Base-by-base conservation (phyloP, 352 stramenopile genomes). In the Phytophthora fragariae region DNA sequence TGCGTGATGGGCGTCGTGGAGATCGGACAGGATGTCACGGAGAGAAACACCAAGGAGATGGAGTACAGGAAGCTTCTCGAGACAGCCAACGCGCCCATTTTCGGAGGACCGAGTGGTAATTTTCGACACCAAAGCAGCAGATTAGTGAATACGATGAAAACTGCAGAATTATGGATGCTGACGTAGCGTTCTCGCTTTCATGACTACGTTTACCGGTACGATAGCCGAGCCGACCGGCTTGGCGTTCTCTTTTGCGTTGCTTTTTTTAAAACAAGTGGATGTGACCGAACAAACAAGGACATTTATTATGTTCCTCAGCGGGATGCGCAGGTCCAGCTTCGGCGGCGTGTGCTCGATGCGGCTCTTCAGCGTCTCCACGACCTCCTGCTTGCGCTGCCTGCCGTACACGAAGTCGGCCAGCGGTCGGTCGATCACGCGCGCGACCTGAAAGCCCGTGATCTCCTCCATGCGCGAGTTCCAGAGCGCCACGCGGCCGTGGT, bases 31-130 rank as follows among this genome's bases (percentile, higher is more conserved):
- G 82, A 89, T 53, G 79, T 92, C 33, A 91, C 83, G 17, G 82
- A 90, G 56, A 76, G 81, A 29, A 91, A 90, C 60, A 86, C 85
- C 12, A 89, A 92, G 72, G 84, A 92, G 68, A 85, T 86, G 76
- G 85, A 91, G 75, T 91, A 91, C 72, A 73, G 70, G 3, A 88
- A 89, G 29, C 75, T 97, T 12, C 95, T 98, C 54, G 92, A 98
- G 54, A 97, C 84, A 17, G 91, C 92, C 0, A 97, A 98, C 68
- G 87, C 89, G n/a, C 89, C 92, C 8, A 97, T 97, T 62, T 97
- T 98, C 61, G 92, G 91, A 86, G 49, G 80, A 80, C 3, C 60
- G 74, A 11, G 70, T 90, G 8, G 82, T 89, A 29, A 90, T 90
- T 60, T 98, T 93, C 72, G 97, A 98, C 64, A 71, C 93, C 19